Evolutionary conservation across 192 early-diverging fungal genomes (phyloP).

Genomic region (Gamsiella multidivaricata): DNA sequence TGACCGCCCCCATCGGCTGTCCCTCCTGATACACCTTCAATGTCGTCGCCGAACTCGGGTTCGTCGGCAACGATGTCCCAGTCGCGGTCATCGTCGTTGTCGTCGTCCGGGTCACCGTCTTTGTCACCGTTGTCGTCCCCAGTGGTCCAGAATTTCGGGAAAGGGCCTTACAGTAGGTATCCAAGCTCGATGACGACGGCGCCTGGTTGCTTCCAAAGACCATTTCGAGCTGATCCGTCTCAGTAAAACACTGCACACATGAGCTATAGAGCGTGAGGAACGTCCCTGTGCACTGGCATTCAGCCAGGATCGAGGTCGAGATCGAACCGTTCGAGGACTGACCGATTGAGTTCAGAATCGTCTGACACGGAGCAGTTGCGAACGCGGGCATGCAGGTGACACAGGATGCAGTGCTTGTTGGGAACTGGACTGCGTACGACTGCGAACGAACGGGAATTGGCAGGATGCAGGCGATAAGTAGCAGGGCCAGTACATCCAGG

Average conservation of each 20-base stretch:
- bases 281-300: slow-evolving; percentile 34
- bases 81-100: background rate
- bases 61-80: background rate
- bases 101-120: slow-evolving; percentile 6
- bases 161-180: slow-evolving; percentile 17
- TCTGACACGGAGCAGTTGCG: slow-evolving; percentile 16
- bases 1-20: background rate
- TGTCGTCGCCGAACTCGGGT: slow-evolving; percentile 11
- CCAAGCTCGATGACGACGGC: slow-evolving; percentile 16
- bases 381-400: slow-evolving; percentile 38
- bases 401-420: slow-evolving; percentile 11
- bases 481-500: background rate
- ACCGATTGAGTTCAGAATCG: slow-evolving; percentile 32
- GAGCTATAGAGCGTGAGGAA: slow-evolving; percentile 28
- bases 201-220: slow-evolving; percentile 30
- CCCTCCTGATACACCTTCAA: background rate
- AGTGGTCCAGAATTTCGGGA: background rate
- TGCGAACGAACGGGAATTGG: slow-evolving; percentile 34
- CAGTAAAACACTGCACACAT: slow-evolving; percentile 40
- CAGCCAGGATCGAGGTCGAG: slow-evolving; percentile 34
- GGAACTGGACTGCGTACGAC: slow-evolving; percentile 22
- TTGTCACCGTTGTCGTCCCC: background rate
- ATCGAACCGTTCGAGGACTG: slow-evolving; percentile 5
- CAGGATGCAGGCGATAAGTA: background rate
- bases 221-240: slow-evolving; percentile 31